Percentiles rank a stretch among this genome's conserved stretches.
Conservation (phyloP, 805 yeast genomes). For the Myxozyma monticola region DNA sequence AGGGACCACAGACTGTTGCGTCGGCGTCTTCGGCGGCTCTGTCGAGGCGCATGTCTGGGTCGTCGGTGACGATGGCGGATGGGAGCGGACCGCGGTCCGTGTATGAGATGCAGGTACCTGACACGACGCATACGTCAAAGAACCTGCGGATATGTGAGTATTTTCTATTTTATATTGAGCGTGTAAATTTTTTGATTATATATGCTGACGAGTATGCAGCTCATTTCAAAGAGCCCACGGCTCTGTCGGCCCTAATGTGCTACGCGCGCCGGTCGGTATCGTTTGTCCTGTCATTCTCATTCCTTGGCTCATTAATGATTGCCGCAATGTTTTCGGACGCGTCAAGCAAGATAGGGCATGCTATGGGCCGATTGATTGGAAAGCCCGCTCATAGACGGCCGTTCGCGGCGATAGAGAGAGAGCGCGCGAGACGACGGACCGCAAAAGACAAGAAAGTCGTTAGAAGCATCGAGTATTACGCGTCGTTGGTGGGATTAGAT, state of each 20-base stretch:
- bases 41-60: no score
- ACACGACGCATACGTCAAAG: no score
- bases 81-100: no score
- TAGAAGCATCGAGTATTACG: conserved; percentile 68
- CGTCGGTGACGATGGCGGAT: no score
- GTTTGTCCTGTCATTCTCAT: conserved; percentile 16
- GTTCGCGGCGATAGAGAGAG: conserved; percentile 20
- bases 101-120: no score
- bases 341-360: background rate
- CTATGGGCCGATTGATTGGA: background rate
- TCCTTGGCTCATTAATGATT: conserved; percentile 18
- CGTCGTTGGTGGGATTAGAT: conserved; percentile 58
- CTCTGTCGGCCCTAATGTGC: background rate
- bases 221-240: conserved; percentile 7
- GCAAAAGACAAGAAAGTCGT: conserved; percentile 43
- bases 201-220: no score
- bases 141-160: no score
- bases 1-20: no score
- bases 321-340: conserved; percentile 14
- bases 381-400: conserved; percentile 9
- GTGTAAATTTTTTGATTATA: no score
- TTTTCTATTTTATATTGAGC: no score
- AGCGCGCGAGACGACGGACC: conserved; percentile 24
- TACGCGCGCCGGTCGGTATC: conserved; percentile 22
- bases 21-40: no score